A percentile compares a stretch with the other conserved stretches of the same genome.
These are phyloP conservation scores for Apiospora aurea DNA, from an alignment of 2,329 filamentous ascomycete species.

Conservation along the genomic window DNA sequence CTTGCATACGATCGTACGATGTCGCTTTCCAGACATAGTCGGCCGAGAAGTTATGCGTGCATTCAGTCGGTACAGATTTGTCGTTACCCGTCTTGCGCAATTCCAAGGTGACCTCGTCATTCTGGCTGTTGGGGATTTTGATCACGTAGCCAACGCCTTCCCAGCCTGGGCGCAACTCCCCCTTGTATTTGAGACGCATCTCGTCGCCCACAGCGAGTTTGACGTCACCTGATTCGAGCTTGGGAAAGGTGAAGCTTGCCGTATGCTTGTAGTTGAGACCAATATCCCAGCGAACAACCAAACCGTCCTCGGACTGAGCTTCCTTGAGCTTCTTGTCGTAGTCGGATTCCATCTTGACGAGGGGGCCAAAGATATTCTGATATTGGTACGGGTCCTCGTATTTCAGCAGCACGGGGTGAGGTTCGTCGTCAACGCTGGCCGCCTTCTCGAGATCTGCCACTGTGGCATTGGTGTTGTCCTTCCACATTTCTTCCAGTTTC, in stretches of 20 bases:
- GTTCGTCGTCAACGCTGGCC: conserved; percentile 91
- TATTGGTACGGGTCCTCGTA: conserved; percentile 99
- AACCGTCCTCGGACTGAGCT: conserved; percentile 94
- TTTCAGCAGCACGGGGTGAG: conserved; percentile 86
- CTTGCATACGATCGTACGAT: conserved; percentile 98
- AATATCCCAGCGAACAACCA: conserved; percentile 92
- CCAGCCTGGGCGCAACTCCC: conserved; percentile 90
- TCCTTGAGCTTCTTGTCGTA: conserved; percentile 99
- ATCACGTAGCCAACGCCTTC: conserved; percentile 98
- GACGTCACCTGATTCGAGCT: conserved; percentile 96
- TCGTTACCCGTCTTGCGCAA: conserved; percentile 93
- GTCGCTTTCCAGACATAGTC: conserved; percentile 99
- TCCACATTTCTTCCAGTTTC: conserved; percentile 98
- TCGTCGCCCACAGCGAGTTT: conserved; percentile 98
- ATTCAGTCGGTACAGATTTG: conserved; percentile 94
- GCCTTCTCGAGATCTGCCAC: conserved; percentile 92
- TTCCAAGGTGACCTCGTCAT: conserved; percentile 95
- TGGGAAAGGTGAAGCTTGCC: conserved; percentile 93
- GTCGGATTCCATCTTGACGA: conserved; percentile 99
- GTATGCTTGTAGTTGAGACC: conserved; percentile 97
- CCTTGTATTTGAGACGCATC: conserved; percentile 96
- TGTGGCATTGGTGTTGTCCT: conserved; percentile 88
- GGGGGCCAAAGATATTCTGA: conserved; percentile 96
- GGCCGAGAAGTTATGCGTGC: conserved; percentile 96
- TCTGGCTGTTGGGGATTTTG: conserved; percentile 99